A percentile compares a stretch with the other conserved stretches of the same genome.
Conservation (phyloP, 305 asterid genomes). For the Solanum chacoense region DNA sequence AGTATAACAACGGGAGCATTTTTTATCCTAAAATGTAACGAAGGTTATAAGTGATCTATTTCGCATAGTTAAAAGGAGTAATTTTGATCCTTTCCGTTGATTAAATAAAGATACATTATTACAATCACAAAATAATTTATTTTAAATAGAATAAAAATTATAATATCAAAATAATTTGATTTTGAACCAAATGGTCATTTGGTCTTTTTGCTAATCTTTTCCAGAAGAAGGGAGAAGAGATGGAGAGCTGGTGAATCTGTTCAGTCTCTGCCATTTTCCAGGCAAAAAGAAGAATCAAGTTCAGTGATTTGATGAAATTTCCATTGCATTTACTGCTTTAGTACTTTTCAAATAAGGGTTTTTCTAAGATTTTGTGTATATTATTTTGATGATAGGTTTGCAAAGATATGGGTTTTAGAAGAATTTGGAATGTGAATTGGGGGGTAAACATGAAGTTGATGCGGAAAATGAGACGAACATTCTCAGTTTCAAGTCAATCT, state of each 20-base stretch:
- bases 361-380: not conserved
- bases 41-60: too few species aligned
- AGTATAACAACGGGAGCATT: fast-evolving
- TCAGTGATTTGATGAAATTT: not conserved
- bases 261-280: not conserved
- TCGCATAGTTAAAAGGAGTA: too few species aligned
- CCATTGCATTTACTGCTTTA: not conserved
- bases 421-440: constrained; percentile 16
- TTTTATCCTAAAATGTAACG: too few species aligned
- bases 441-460: constrained; percentile 7
- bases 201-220: not conserved
- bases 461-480: constrained; percentile 22
- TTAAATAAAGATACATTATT: too few species aligned
- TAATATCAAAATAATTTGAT: not conserved
- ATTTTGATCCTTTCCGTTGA: too few species aligned
- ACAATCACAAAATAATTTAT: not conserved
- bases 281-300: not conserved
- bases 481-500: constrained; percentile 27
- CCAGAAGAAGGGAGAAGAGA: not conserved
- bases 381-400: not conserved
- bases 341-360: not conserved
- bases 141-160: not conserved
- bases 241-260: not conserved
- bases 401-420: constrained; percentile 12
- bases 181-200: not conserved